phyloP scores from a whole-genome alignment of 1,284 basidiomycete species.

The Trametes hirsuta region DNA sequence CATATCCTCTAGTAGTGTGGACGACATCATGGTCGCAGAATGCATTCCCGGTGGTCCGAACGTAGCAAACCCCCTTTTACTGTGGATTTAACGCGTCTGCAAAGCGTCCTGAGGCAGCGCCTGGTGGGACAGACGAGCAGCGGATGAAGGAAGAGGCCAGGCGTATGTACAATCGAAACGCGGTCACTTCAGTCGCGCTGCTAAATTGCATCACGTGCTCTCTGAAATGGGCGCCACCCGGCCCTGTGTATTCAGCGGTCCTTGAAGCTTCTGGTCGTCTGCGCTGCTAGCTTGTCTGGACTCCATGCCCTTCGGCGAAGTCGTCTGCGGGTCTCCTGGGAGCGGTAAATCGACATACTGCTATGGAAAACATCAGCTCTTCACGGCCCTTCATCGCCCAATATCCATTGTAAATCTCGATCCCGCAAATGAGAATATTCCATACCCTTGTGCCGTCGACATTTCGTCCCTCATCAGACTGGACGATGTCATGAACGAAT shows the following conservation, averaged over 20 bases:
- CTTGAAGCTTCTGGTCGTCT: neutral
- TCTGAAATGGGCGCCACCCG: neutral
- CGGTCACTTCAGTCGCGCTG: neutral
- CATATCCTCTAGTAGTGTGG: neutral
- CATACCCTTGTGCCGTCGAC: constrained; percentile 90
- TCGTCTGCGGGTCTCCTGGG: constrained; percentile 92
- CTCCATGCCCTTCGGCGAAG: constrained; percentile 80
- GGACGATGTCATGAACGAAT: constrained; percentile 85
- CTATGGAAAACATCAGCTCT: constrained; percentile 91
- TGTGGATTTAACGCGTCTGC: too few relatives aligned
- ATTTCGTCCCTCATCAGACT: constrained; percentile 89
- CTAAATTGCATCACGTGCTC: constrained; percentile 1
- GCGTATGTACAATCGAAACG: neutral
- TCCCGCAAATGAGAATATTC: constrained; percentile 89
- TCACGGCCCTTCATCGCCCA: constrained; percentile 84
- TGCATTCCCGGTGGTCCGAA: neutral
- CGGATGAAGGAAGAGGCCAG: neutral
- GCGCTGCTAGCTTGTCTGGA: neutral
- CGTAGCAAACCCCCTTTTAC: too few relatives aligned
- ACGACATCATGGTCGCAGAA: neutral
- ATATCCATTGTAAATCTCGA: constrained; percentile 94
- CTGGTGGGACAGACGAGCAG: neutral
- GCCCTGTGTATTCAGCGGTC: neutral
- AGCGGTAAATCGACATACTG: constrained; percentile 96
- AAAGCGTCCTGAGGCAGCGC: too few relatives aligned